Percentiles rank a stretch among this genome's conserved stretches.
Evolutionary conservation across 129 eudicot genomes (phyloP).

Genomic region (Artemisia annua): DNA sequence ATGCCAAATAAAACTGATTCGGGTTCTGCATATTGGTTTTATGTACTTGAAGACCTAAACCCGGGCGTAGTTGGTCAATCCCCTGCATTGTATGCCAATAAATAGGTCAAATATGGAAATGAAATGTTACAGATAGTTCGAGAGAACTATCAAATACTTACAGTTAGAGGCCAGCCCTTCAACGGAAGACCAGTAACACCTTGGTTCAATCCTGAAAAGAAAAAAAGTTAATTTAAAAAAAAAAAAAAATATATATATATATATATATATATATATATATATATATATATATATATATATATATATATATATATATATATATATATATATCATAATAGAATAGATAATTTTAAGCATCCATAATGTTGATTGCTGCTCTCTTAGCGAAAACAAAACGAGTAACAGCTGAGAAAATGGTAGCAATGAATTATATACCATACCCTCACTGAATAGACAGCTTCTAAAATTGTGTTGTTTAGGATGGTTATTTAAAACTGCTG

Average conservation of each 20-base stretch:
- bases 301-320: too few species aligned
- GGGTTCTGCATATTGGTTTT: constrained; percentile 71
- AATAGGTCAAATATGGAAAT: constrained; percentile 13
- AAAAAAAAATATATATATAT: too few species aligned
- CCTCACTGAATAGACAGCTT: background rate
- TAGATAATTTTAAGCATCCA: background rate
- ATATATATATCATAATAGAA: too few species aligned
- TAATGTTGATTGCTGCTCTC: background rate
- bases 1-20: constrained; percentile 82
- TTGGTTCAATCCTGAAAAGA: constrained; percentile 62
- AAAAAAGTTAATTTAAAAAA: background rate
- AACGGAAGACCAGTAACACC: constrained; percentile 88
- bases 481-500: background rate
- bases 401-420: background rate
- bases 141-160: constrained; percentile 42
- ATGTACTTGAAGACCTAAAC: constrained; percentile 71
- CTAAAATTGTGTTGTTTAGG: background rate
- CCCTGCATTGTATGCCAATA: constrained; percentile 48
- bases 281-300: too few species aligned
- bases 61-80: constrained; percentile 74
- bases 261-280: too few species aligned
- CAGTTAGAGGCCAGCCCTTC: constrained; percentile 98
- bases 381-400: background rate
- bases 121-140: background rate
- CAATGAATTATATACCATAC: background rate